These are phyloP conservation scores for Megacollybia marginata DNA, from an alignment of 768 basidiomycete genomes.

Conservation along the genomic window DNA sequence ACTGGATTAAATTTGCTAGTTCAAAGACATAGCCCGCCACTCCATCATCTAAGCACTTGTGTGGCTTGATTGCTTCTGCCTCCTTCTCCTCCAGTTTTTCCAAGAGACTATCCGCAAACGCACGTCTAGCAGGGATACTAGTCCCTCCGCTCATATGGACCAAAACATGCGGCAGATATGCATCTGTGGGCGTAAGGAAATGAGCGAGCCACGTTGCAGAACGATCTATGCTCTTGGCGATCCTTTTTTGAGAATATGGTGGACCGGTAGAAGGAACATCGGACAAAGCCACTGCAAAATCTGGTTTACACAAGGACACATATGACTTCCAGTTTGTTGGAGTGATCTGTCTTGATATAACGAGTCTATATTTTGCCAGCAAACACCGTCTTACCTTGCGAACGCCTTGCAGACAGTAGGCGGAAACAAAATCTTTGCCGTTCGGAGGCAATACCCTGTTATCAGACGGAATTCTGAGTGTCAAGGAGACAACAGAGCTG, in stretches of 20 bases:
- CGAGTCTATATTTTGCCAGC: conserved; percentile 1
- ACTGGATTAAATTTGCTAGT: conserved; percentile 39
- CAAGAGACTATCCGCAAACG: conserved; percentile 51
- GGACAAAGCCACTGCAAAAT: conserved; percentile 62
- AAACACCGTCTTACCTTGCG: conserved; percentile 41
- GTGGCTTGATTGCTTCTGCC: conserved; percentile 39
- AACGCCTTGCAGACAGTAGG: conserved; percentile 59
- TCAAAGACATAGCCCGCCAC: conserved; percentile 68
- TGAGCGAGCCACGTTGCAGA: conserved; percentile 52
- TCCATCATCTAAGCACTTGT: conserved; percentile 58
- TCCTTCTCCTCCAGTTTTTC: conserved; percentile 54
- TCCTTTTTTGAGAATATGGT: conserved; percentile 70
- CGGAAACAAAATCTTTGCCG: conserved; percentile 47
- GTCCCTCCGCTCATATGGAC: conserved; percentile 65
- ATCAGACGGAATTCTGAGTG: conserved; percentile 61
- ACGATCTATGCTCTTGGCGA: conserved; percentile 70
- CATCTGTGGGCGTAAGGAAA: conserved; percentile 31
- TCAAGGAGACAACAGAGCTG: conserved; percentile 49
- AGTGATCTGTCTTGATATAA: conserved; percentile 35
- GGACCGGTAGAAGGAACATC: conserved; percentile 62
- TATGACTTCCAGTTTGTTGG: conserved; percentile 50
- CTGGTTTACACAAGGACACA: conserved; percentile 48
- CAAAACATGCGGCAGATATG: conserved; percentile 34
- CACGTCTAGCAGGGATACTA: conserved; percentile 46
- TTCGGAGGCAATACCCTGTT: conserved; percentile 67